Percentiles rank a stretch among this genome's conserved stretches.
These are phyloP conservation scores for Globisporangium cederbergense DNA, from an alignment of 352 stramenopile genomes.

Conservation along the genomic window DNA sequence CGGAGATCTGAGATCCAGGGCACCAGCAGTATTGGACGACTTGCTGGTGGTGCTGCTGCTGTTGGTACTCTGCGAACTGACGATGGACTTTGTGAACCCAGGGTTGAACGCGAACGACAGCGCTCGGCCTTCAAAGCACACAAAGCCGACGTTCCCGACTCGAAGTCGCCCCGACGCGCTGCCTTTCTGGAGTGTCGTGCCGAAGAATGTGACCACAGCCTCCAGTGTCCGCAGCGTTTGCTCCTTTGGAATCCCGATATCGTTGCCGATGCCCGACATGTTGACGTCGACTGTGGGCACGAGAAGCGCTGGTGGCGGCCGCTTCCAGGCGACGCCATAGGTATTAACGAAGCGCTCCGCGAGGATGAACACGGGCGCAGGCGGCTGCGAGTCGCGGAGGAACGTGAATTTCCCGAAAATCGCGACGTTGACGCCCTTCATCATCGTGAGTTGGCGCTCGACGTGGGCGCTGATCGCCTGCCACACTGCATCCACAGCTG, in stretches of 20 bases:
- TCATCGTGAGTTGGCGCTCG: slow-evolving; percentile 34
- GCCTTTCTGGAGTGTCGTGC: slow-evolving; percentile 32
- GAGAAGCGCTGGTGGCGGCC: slow-evolving; percentile 42
- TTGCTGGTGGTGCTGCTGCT: slow-evolving; percentile 9
- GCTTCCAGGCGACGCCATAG: slow-evolving; percentile 39
- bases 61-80: slow-evolving; percentile 16
- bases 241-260: slow-evolving; percentile 37
- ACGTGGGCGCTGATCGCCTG: slow-evolving; percentile 29
- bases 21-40: neutral
- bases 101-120: slow-evolving; percentile 47
- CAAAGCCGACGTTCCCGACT: slow-evolving; percentile 31
- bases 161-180: slow-evolving; percentile 23
- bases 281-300: slow-evolving; percentile 38
- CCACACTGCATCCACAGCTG: slow-evolving; percentile 46
- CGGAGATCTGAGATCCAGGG: neutral
- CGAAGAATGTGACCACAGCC: slow-evolving; percentile 38
- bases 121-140: slow-evolving; percentile 40
- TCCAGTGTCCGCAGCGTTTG: slow-evolving; percentile 42
- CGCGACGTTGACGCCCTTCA: slow-evolving; percentile 38
- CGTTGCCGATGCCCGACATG: slow-evolving; percentile 41
- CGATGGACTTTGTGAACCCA: slow-evolving; percentile 27
- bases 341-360: slow-evolving; percentile 41
- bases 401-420: slow-evolving; percentile 60
- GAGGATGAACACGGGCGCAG: slow-evolving; percentile 44
- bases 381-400: slow-evolving; percentile 31